A percentile compares a stretch with the other conserved stretches of the same genome.
Evolutionary conservation across 805 yeast species (phyloP).

Genomic region (Starmerella powellii): DNA sequence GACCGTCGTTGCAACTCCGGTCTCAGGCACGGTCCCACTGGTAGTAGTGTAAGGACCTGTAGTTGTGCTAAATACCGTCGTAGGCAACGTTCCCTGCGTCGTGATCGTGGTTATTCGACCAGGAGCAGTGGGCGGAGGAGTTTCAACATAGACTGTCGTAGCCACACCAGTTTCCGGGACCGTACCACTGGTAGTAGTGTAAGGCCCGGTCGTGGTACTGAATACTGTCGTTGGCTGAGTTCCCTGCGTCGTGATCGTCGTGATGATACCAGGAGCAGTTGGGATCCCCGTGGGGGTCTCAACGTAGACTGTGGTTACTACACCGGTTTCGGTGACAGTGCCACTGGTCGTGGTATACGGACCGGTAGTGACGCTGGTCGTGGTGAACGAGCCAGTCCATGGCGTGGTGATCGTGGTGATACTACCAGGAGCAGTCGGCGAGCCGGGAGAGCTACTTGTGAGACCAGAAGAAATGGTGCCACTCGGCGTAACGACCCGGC

Average conservation of each 20-base stretch:
- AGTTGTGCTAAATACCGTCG: too few species aligned
- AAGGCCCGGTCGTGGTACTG: too few species aligned
- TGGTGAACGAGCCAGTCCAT: background rate
- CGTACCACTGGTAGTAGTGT: too few species aligned
- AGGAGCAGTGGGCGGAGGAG: background rate
- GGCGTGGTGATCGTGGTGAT: background rate
- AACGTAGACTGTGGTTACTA: background rate
- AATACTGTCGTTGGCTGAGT: too few species aligned
- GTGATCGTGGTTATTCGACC: background rate
- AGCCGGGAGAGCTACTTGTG: constrained; percentile 30
- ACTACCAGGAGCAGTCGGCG: constrained; percentile 1
- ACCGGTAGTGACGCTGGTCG: background rate
- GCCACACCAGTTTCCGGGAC: too few species aligned
- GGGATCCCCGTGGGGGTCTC: background rate
- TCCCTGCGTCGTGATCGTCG: too few species aligned
- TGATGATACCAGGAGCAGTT: too few species aligned
- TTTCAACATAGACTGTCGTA: too few species aligned
- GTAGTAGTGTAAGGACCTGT: background rate
- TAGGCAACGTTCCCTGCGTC: too few species aligned
- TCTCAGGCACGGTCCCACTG: background rate
- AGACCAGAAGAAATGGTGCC: constrained; percentile 30
- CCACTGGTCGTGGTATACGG: background rate
- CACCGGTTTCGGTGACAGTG: background rate
- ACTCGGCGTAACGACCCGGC: constrained; percentile 28
- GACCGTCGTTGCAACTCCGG: background rate